phyloP scores from a whole-genome alignment of 331 rosid species.

The Spiraea crenata region DNA sequence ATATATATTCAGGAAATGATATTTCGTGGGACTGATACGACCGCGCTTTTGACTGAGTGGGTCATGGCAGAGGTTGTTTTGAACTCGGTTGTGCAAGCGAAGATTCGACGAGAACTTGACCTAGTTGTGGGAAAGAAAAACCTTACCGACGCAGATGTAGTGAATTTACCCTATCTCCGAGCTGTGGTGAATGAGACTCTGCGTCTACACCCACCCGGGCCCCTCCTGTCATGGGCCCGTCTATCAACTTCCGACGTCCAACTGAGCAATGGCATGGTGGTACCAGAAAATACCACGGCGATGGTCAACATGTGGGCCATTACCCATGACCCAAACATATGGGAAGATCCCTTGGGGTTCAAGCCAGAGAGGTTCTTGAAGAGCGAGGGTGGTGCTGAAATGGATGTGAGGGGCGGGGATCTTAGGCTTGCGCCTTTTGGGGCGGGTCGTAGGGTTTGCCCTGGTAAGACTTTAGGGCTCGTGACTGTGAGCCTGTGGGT shows the following conservation, averaged over 20 bases:
- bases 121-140: slow-evolving; percentile 24
- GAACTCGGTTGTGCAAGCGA: slow-evolving; percentile 35
- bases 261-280: slow-evolving; percentile 50
- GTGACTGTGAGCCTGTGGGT: slow-evolving; percentile 49
- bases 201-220: slow-evolving; percentile 56
- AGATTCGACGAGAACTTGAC: slow-evolving; percentile 33
- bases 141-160: slow-evolving; percentile 35
- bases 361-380: slow-evolving; percentile 55
- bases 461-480: slow-evolving; percentile 47
- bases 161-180: slow-evolving; percentile 39
- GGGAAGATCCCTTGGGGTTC: slow-evolving; percentile 39
- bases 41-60: slow-evolving; percentile 53
- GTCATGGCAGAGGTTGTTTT: slow-evolving; percentile 52
- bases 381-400: slow-evolving; percentile 20
- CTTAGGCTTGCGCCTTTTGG: slow-evolving; percentile 57
- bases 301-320: slow-evolving; percentile 72
- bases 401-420: slow-evolving; percentile 50
- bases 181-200: slow-evolving; percentile 47
- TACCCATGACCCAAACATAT: slow-evolving; percentile 46
- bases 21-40: slow-evolving; percentile 57
- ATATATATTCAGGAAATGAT: slow-evolving; percentile 45
- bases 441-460: slow-evolving; percentile 65
- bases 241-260: slow-evolving; percentile 50
- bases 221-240: slow-evolving; percentile 48
- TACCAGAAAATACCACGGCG: slow-evolving; percentile 41